phyloP scores from a whole-genome alignment of 2,329 filamentous ascomycete species.

The Phaeosphaeria sp. region DNA sequence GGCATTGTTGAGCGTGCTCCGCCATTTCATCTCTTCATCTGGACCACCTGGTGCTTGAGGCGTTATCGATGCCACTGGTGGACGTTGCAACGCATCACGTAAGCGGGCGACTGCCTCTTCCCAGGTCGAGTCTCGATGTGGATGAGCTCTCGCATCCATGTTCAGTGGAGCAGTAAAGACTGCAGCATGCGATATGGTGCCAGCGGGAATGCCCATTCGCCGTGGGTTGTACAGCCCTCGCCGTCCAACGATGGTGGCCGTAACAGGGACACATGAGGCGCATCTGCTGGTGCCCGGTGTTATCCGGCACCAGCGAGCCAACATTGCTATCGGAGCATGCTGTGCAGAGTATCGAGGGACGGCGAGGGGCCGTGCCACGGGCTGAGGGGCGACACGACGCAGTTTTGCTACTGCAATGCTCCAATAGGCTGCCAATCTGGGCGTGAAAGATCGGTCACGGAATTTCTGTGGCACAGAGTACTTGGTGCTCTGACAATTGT shows the following conservation, averaged over 20 bases:
- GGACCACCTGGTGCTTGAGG: constrained; percentile 15
- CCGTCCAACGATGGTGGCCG: constrained; percentile 59
- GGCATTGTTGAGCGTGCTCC: constrained; percentile 16
- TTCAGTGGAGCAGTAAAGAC: constrained; percentile 71
- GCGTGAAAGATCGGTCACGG: neutral
- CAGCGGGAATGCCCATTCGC: constrained; percentile 62
- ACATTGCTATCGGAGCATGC: constrained; percentile 63
- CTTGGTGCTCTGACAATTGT: neutral
- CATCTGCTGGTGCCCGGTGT: constrained; percentile 68
- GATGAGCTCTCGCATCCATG: constrained; percentile 66
- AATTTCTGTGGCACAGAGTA: neutral
- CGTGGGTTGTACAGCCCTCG: constrained; percentile 60
- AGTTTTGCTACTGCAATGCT: constrained; percentile 11
- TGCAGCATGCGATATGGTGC: constrained; percentile 71
- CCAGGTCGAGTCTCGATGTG: constrained; percentile 63
- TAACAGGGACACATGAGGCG: constrained; percentile 63
- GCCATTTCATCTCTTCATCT: constrained; percentile 31
- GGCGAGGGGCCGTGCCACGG: constrained; percentile 23
- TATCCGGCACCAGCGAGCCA: constrained; percentile 71
- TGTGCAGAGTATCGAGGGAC: constrained; percentile 27
- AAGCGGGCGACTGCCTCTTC: constrained; percentile 63
- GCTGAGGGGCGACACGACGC: constrained; percentile 20
- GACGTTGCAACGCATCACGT: constrained; percentile 7
- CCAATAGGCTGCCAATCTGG: neutral
- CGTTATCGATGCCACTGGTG: neutral